phyloP scores from a whole-genome alignment of 2,329 filamentous ascomycete species.

The Hypoxylon sp. region DNA sequence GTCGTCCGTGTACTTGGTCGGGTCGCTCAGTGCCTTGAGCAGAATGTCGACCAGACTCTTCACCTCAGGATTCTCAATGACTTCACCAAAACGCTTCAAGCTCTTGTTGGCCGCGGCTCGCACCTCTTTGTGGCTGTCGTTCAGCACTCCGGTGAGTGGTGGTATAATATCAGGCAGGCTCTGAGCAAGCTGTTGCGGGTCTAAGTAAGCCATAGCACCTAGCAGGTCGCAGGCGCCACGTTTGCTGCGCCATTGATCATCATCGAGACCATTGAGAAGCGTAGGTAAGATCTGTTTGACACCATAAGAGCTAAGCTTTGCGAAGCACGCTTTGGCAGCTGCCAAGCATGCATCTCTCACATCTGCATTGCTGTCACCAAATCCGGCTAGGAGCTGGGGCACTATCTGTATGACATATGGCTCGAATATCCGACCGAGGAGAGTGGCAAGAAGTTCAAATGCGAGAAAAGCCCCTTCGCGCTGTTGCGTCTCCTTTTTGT shows the following conservation, averaged over 20 bases:
- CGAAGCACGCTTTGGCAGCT: constrained; percentile 93
- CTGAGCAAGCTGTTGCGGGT: constrained; percentile 90
- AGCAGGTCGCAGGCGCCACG: constrained; percentile 96
- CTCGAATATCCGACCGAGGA: constrained; percentile 90
- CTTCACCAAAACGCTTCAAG: constrained; percentile 96
- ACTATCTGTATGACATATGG: constrained; percentile 97
- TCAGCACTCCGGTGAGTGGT: constrained; percentile 89
- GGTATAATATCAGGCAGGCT: constrained; percentile 97
- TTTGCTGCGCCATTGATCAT: constrained; percentile 97
- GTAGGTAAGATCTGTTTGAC: constrained; percentile 95
- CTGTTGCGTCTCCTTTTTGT: constrained; percentile 91
- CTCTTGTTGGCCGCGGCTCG: constrained; percentile 91
- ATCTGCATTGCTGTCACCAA: constrained; percentile 87
- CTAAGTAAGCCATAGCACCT: constrained; percentile 97
- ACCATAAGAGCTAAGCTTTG: constrained; percentile 91
- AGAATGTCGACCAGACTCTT: constrained; percentile 91
- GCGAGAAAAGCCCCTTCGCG: constrained; percentile 88
- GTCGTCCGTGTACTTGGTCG: constrained; percentile 95
- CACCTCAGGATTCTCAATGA: constrained; percentile 97
- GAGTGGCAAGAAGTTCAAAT: constrained; percentile 86
- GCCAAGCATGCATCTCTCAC: constrained; percentile 94
- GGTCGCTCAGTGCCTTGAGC: constrained; percentile 95
- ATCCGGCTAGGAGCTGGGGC: constrained; percentile 86
- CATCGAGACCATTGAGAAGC: constrained; percentile 88
- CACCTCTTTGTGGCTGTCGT: constrained; percentile 98